phyloP scores from a whole-genome alignment of 108 stramenopile species.

The Cyclotella kingstonii region DNA sequence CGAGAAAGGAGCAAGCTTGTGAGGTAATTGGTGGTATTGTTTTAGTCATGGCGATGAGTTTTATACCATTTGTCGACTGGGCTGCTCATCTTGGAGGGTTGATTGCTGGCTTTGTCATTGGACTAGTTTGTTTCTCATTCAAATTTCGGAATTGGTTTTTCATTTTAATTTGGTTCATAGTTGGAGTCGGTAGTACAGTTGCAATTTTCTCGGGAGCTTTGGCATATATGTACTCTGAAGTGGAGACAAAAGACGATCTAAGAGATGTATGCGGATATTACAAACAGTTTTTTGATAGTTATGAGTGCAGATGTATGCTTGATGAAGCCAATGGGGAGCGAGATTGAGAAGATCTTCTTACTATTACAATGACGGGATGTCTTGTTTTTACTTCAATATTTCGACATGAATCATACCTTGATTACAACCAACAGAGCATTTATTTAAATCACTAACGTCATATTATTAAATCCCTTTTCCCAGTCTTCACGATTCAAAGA shows the following conservation, averaged over 20 bases:
- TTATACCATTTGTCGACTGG: conserved; percentile 69
- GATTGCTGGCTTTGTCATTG: conserved; percentile 65
- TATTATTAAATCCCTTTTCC: too few relatives aligned
- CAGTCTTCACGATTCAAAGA: too few relatives aligned
- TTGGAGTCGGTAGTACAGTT: conserved; percentile 51
- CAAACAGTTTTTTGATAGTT: conserved; percentile 70
- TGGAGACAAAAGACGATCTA: conserved; percentile 63
- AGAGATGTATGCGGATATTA: conserved; percentile 85
- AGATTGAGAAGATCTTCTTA: too few relatives aligned
- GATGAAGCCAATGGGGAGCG: too few relatives aligned
- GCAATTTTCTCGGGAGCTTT: conserved; percentile 44
- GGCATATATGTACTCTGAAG: conserved; percentile 61
- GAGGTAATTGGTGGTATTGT: conserved; percentile 60
- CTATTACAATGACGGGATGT: too few relatives aligned
- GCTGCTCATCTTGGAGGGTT: conserved; percentile 80
- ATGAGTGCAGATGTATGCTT: conserved; percentile 72
- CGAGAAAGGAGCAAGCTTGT: conserved; percentile 69
- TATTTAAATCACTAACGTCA: too few relatives aligned
- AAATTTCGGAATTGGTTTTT: conserved; percentile 51
- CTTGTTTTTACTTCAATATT: too few relatives aligned
- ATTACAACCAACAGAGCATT: too few relatives aligned
- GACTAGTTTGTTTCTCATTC: conserved; percentile 61
- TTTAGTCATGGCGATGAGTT: conserved; percentile 56
- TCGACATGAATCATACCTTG: too few relatives aligned
- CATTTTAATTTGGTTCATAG: conserved; percentile 54